A percentile compares a stretch with the other conserved stretches of the same genome.
These are phyloP conservation scores for Vigna mungo DNA, from an alignment of 306 rosid species.

Conservation along the genomic window DNA sequence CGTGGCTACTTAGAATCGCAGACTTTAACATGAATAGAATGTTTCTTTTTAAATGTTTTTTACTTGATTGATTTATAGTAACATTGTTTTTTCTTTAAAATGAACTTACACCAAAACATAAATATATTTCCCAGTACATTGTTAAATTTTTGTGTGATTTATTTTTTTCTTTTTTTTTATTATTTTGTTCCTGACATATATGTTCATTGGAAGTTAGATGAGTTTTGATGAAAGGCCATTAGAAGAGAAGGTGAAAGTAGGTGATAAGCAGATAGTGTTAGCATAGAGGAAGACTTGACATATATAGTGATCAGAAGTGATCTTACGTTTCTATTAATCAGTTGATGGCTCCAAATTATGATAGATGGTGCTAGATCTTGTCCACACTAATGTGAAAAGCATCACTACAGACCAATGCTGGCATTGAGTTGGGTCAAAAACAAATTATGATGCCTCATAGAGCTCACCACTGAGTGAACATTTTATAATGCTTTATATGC, in stretches of 20 bases:
- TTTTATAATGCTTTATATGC: slow-evolving; percentile 13
- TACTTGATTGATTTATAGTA: too few relatives aligned
- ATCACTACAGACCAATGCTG: slow-evolving; percentile 42
- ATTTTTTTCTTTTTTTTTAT: too few relatives aligned
- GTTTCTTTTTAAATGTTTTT: too few relatives aligned
- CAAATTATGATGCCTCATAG: slow-evolving; percentile 41
- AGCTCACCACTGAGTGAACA: slow-evolving; percentile 48
- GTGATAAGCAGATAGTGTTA: background rate
- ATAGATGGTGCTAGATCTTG: slow-evolving; percentile 75
- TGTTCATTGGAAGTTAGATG: too few relatives aligned
- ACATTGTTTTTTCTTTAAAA: too few relatives aligned
- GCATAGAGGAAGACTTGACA: background rate
- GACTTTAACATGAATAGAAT: too few relatives aligned
- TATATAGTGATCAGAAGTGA: background rate
- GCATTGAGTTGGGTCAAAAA: slow-evolving; percentile 28
- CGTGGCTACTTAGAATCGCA: too few relatives aligned
- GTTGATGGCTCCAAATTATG: slow-evolving; percentile 59
- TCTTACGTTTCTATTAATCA: slow-evolving; percentile 27
- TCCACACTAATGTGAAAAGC: slow-evolving; percentile 59
- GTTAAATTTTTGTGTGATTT: too few relatives aligned
- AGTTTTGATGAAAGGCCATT: background rate
- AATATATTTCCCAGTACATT: too few relatives aligned
- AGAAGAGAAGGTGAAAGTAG: background rate
- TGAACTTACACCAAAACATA: too few relatives aligned
- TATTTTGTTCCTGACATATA: too few relatives aligned